Evolutionary conservation across 805 yeast species (phyloP).

Genomic region (Jamesozyma rosinii): DNA sequence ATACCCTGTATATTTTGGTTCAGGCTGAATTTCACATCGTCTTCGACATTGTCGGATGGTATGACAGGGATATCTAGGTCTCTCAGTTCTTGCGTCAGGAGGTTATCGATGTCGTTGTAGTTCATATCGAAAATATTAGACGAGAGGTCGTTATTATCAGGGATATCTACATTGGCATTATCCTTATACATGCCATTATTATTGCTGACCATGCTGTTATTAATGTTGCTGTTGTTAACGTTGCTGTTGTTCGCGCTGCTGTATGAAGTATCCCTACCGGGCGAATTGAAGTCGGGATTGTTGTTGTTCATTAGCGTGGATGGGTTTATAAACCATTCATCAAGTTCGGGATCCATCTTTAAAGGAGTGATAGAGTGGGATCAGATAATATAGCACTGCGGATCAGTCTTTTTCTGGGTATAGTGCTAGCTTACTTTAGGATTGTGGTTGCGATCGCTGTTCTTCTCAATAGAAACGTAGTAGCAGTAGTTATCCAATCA

Average conservation of each 20-base stretch:
- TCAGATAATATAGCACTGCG: too few species aligned
- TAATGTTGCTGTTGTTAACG: not conserved
- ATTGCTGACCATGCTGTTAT: not conserved
- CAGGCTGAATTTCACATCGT: constrained; percentile 12
- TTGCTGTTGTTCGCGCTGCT: not conserved
- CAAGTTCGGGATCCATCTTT: constrained; percentile 4
- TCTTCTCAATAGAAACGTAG: too few species aligned
- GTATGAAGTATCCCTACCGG: not conserved
- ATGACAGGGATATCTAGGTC: constrained; percentile 53
- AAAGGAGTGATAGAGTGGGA: too few species aligned
- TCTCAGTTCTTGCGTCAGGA: constrained; percentile 48
- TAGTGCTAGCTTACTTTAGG: too few species aligned
- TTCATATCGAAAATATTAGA: constrained; percentile 35
- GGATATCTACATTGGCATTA: constrained; percentile 7
- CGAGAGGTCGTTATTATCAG: constrained; percentile 31
- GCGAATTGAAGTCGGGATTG: not conserved
- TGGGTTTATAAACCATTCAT: constrained; percentile 15
- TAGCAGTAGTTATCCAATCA: too few species aligned
- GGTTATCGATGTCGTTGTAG: constrained; percentile 45
- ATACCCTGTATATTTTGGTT: constrained; percentile 10
- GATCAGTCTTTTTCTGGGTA: too few species aligned
- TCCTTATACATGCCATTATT: not conserved
- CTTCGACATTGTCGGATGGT: constrained; percentile 7
- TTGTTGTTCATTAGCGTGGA: constrained; percentile 7
- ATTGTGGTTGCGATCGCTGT: too few species aligned